Evolutionary conservation across 2,329 filamentous ascomycete species (phyloP), one percentile per base, ranked within the genome.

Genomic region (Trichoderma atrobrunneum): DNA sequence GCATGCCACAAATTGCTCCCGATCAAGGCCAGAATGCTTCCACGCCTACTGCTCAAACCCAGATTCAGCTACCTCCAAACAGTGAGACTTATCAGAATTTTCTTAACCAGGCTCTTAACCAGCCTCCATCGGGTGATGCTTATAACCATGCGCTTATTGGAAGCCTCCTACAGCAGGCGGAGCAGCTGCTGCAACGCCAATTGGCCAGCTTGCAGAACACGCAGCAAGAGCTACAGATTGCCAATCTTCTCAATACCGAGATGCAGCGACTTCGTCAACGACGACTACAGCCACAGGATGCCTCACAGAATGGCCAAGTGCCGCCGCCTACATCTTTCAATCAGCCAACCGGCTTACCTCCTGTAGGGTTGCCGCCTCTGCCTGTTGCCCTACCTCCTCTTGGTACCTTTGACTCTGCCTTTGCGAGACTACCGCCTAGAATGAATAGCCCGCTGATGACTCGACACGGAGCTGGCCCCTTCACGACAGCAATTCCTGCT

Each of bases 131-230:
- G 12, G 79, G 77, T 8, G 80, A 82, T 56, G 80, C 78, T 56
- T 64, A 82, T n/a, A 79, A 81, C 57, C 83, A 85, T 2, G 3
- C 5, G 39, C 39, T n/a, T 43, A 86, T 92, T 30, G 86, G 89
- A 64, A 81, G 83, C 16, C 89, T 93, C 70, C 82, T 96, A 39
- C 84, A 87, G 39, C 87, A 90, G 54, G 86, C 93, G 16, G 91
- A 94, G 75, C 87, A 90, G 70, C 88, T 92, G 69, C 85, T 96
- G 28, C 85, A 90, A 75, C 87, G 89, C 70, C 92, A 95, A 77
- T 85, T 93, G 39, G 85, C 88, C 61, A 83, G 82, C 56, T 83
- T 95, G 21, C 88, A 90, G 60, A 78, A 87, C 39, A 88, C 89
- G 18, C 88, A 92, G 65, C 87, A 91, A 39, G 92, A 96, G 78